Evolutionary conservation across 192 early-diverging fungal genomes (phyloP).

Genomic region (Haplosporangium gracile): DNA sequence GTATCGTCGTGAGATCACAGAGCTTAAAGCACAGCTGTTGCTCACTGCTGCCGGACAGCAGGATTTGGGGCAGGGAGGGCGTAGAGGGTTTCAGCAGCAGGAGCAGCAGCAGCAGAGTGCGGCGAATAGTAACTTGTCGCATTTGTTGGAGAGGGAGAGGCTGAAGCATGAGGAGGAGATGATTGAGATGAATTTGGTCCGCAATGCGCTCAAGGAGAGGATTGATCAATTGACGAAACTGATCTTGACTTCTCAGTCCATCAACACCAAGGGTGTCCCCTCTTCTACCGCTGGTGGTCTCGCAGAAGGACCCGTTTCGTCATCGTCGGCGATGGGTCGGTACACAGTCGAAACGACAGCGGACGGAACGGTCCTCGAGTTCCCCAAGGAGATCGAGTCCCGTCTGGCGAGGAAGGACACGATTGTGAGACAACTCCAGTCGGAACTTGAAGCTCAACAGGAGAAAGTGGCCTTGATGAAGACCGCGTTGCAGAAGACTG

Average conservation of each 20-base stretch:
- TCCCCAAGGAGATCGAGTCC: slow-evolving; percentile 34
- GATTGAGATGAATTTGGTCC: slow-evolving; percentile 64
- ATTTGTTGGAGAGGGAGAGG: slow-evolving; percentile 43
- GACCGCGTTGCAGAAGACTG: slow-evolving; percentile 32
- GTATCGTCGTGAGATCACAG: slow-evolving; percentile 84
- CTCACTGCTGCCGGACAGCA: slow-evolving; percentile 65
- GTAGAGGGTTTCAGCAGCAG: slow-evolving; percentile 53
- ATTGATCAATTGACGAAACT: slow-evolving; percentile 90
- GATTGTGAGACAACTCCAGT: slow-evolving; percentile 38
- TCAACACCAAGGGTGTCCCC: slow-evolving; percentile 16
- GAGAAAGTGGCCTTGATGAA: slow-evolving; percentile 55
- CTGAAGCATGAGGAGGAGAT: slow-evolving; percentile 68
- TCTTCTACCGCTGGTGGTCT: not conserved
- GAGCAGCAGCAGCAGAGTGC: slow-evolving; percentile 15
- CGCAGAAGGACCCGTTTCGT: not conserved
- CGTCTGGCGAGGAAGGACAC: slow-evolving; percentile 43
- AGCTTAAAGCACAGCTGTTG: slow-evolving; percentile 75
- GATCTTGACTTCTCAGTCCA: slow-evolving; percentile 74
- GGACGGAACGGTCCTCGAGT: slow-evolving; percentile 29
- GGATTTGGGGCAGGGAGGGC: not conserved
- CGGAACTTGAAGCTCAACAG: slow-evolving; percentile 50
- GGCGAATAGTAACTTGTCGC: slow-evolving; percentile 56
- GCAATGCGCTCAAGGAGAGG: slow-evolving; percentile 83
- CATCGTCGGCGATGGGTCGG: slow-evolving; percentile 10
- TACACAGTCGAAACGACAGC: slow-evolving; percentile 34